These are phyloP conservation scores for Grosmannia serpens DNA, from an alignment of 2,329 filamentous ascomycete genomes.

Conservation along the genomic window DNA sequence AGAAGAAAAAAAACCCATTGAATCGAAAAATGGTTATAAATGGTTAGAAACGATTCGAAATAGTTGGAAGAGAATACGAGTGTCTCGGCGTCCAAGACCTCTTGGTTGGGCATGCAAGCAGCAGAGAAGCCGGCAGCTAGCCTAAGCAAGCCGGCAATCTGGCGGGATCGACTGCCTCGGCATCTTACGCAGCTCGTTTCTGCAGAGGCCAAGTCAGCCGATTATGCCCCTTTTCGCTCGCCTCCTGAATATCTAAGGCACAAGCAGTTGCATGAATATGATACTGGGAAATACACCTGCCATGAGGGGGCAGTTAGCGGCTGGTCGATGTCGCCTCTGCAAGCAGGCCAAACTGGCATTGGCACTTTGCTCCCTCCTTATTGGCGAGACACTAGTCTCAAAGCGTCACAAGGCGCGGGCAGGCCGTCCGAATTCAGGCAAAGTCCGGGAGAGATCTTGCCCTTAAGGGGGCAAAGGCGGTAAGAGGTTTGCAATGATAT, in stretches of 20 bases:
- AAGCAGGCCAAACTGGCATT: background rate
- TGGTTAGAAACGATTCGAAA: no score
- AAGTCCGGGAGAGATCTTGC: background rate
- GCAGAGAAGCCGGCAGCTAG: background rate
- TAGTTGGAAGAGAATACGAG: background rate
- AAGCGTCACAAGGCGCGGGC: constrained; percentile 4
- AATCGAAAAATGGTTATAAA: no score
- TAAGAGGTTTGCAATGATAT: background rate
- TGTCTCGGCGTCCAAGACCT: background rate
- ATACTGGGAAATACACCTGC: background rate
- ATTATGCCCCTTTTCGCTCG: background rate
- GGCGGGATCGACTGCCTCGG: background rate
- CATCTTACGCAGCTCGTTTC: background rate
- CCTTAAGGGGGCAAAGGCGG: background rate
- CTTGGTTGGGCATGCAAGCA: background rate
- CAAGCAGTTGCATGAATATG: background rate
- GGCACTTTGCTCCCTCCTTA: background rate
- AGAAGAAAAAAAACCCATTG: no score
- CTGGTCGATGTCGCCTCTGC: background rate
- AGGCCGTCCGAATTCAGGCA: constrained; percentile 5
- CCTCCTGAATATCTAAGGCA: background rate
- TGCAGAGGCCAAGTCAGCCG: background rate
- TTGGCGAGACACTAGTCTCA: constrained; percentile 2
- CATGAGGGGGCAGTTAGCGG: background rate
- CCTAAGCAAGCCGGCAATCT: no score